A percentile compares a stretch with the other conserved stretches of the same genome.
Evolutionary conservation across 2,329 filamentous ascomycete species (phyloP).

Genomic region (Fusarium dlaminii): DNA sequence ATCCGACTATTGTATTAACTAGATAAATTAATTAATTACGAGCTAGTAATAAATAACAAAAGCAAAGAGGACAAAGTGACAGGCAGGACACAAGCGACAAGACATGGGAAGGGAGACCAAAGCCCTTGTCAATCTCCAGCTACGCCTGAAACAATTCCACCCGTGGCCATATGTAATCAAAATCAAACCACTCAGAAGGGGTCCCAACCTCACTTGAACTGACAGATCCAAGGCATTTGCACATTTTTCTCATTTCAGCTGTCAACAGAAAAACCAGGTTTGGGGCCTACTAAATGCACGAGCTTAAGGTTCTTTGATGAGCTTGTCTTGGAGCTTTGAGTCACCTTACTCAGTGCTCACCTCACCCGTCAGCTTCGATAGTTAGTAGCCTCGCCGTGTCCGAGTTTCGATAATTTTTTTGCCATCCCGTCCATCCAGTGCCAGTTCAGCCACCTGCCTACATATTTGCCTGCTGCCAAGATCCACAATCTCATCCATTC

Average conservation of each 20-base stretch:
- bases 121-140: constrained; percentile 33
- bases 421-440: constrained; percentile 12
- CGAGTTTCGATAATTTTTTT: constrained; percentile 18
- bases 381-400: constrained; percentile 15
- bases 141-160: constrained; percentile 37
- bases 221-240: constrained; percentile 17
- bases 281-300: constrained; percentile 7
- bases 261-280: not conserved
- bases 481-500: constrained; percentile 17
- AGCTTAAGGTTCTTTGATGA: constrained; percentile 19
- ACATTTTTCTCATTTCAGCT: constrained; percentile 26
- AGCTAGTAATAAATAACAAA: constrained; percentile 20
- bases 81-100: not conserved
- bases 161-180: constrained; percentile 26
- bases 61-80: constrained; percentile 6
- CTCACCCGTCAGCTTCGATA: constrained; percentile 12
- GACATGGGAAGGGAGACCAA: constrained; percentile 29
- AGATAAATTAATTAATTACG: not conserved
- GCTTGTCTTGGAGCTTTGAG: constrained; percentile 14
- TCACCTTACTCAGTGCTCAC: constrained; percentile 18
- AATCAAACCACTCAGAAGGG: constrained; percentile 32
- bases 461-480: not conserved
- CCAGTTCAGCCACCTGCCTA: constrained; percentile 5
- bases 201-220: constrained; percentile 18
- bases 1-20: constrained; percentile 14